Evolutionary conservation across 441 rosid species (phyloP), one percentile per base, ranked within the genome.

Genomic region (Erysimum cheiri): DNA sequence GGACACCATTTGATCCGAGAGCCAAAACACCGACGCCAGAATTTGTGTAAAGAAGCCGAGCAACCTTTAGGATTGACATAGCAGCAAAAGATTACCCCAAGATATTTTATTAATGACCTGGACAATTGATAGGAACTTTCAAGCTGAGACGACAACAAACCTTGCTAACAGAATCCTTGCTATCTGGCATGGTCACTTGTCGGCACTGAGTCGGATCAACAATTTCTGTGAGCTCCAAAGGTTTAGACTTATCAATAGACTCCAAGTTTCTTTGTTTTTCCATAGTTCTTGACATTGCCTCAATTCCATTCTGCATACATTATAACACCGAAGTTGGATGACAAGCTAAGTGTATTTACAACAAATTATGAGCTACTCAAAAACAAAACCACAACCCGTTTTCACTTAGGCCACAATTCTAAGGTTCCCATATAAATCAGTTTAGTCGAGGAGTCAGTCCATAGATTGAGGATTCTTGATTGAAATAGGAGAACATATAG

Each of bases 1-100:
- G 93, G 28, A 82, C 85, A 56, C 87, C 89, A 65, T 80, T 85
- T 52, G 89, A 69, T 36, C 80, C 82, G 13, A 88, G 85, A 22
- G 91, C 93, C 80, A 88, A 72, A 24, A 88, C n/a, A 8, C 87
- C 91, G 2, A 83, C 78, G 26, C 93, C 93, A 37, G 91, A 82
- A 62, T 86, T 88, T 48, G 93, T 85, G 63, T 88, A 88, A 53
- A 88, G 80, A 78, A 88, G 85, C 54, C 89, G 81, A 76, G 76
- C 79, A 65, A 76, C 79, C 79, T 76, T 64, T 40, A 17, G 15
- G 28, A 8, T 41, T 41, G 39, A 61, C 36, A 29, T 26, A 29
- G 39, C 53, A 43, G 37, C 28, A 61, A n/a, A 41, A 19, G 10
- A 28, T 39, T 40, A 40, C 5, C 5, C 17, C 63, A 41, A 41